A percentile compares a stretch with the other conserved stretches of the same genome.
These are phyloP conservation scores for Cadophora luteo-olivacea DNA, from an alignment of 2,329 filamentous ascomycete genomes.

Conservation along the genomic window DNA sequence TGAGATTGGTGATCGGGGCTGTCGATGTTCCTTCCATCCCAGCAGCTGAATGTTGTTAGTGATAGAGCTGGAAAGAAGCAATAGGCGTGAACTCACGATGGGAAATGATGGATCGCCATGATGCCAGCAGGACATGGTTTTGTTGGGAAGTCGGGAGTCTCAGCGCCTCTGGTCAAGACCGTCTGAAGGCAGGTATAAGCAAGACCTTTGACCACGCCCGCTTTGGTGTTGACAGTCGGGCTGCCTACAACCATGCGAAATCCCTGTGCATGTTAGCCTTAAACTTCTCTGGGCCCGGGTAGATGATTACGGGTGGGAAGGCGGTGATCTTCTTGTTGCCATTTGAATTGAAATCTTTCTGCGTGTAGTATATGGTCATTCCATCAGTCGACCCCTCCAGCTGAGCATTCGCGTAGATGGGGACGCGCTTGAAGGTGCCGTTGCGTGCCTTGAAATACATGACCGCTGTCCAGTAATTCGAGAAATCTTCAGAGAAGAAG, in stretches of 20 bases:
- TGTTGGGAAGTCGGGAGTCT: slow-evolving; percentile 26
- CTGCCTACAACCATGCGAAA: slow-evolving; percentile 32
- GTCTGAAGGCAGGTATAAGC: slow-evolving; percentile 18
- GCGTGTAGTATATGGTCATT: slow-evolving; percentile 30
- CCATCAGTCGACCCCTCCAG: slow-evolving; percentile 25
- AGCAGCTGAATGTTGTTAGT: slow-evolving; percentile 31
- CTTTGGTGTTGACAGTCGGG: slow-evolving; percentile 27
- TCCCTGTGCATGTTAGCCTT: slow-evolving; percentile 24
- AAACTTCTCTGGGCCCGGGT: neutral
- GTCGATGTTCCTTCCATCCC: slow-evolving; percentile 31
- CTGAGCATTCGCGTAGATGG: slow-evolving; percentile 22
- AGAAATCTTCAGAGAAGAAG: slow-evolving; percentile 32
- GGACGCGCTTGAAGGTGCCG: slow-evolving; percentile 29
- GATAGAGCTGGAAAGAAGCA: neutral
- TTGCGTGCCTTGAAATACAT: slow-evolving; percentile 32
- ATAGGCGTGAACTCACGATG: slow-evolving; percentile 28
- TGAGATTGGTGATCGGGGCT: slow-evolving; percentile 27
- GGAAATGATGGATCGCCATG: slow-evolving; percentile 44
- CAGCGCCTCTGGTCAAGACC: neutral
- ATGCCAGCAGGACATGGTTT: slow-evolving; percentile 43
- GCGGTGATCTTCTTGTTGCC: slow-evolving; percentile 22
- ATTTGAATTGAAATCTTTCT: slow-evolving; percentile 15
- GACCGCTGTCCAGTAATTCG: slow-evolving; percentile 43
- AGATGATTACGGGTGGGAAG: slow-evolving; percentile 27
- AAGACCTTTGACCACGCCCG: slow-evolving; percentile 8